A percentile compares a stretch with the other conserved stretches of the same genome.
Conservation (phyloP, 202 grass and related monocot genomes). For the Carex sylvatica region DNA sequence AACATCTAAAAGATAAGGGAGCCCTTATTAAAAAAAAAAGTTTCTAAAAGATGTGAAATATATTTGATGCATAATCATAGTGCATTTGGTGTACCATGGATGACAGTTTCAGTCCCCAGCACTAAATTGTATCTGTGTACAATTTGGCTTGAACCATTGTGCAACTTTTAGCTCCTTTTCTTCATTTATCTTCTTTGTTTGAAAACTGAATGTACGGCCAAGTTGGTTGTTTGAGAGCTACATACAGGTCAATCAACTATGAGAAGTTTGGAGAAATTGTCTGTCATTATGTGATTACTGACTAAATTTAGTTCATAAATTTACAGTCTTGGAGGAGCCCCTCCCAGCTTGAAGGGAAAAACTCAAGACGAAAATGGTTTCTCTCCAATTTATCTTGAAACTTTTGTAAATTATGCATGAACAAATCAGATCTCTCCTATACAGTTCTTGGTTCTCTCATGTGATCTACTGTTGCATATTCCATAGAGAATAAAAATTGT, state of each 20-base stretch:
- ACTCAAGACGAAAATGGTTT: background rate
- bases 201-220: background rate
- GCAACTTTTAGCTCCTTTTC: background rate
- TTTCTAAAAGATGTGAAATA: constrained; percentile 7
- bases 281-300: background rate
- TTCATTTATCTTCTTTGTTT: constrained; percentile 2
- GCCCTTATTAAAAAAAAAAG: background rate
- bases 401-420: constrained; percentile 22
- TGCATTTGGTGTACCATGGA: background rate
- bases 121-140: background rate
- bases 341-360: constrained; percentile 56
- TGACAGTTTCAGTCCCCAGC: background rate
- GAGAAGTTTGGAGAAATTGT: background rate
- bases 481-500: background rate
- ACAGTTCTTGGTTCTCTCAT: constrained; percentile 1
- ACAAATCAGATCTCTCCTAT: background rate
- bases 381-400: background rate
- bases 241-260: background rate
- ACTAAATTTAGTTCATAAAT: constrained; percentile 28
- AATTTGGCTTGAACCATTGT: background rate
- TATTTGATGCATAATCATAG: background rate
- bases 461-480: constrained; percentile 17
- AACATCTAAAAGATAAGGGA: background rate
- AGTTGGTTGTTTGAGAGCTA: background rate
- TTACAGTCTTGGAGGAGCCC: constrained; percentile 86